Percentiles rank a stretch among this genome's conserved stretches.
phyloP scores from a whole-genome alignment of 1,284 basidiomycete species.

The Irpex sp. region DNA sequence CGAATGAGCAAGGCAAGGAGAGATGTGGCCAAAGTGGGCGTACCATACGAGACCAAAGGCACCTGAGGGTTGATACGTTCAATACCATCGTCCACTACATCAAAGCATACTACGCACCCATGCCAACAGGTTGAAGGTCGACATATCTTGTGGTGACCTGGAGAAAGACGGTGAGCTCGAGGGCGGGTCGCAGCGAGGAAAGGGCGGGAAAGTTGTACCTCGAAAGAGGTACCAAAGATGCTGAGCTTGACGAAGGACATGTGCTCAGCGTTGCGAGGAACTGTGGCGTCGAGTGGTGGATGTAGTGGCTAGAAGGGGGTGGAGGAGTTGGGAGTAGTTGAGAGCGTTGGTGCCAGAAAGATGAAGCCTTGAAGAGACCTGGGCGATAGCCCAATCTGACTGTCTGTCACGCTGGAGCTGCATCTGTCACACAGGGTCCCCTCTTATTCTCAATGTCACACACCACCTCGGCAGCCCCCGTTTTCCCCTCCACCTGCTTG shows the following conservation, averaged over 20 bases:
- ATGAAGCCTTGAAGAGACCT: neutral
- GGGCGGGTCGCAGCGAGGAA: neutral
- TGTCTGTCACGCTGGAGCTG: neutral
- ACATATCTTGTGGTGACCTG: constrained; percentile 98
- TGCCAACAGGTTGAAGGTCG: constrained; percentile 99
- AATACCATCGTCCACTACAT: constrained; percentile 16
- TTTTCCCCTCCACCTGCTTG: neutral
- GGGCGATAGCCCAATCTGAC: neutral
- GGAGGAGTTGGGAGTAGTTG: neutral
- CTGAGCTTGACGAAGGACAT: constrained; percentile 97
- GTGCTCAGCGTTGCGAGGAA: neutral
- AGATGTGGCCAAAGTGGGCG: constrained; percentile 24
- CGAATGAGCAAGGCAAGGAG: neutral
- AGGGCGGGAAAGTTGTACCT: constrained; percentile 44
- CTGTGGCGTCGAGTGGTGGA: neutral
- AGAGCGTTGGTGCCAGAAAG: constrained; percentile 3
- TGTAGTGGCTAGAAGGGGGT: constrained; percentile 4
- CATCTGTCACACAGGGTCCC: neutral
- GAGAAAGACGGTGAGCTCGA: constrained; percentile 17
- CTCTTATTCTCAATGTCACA: neutral
- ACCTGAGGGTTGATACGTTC: constrained; percentile 40
- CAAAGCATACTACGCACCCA: constrained; percentile 64
- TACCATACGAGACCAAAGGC: constrained; percentile 96
- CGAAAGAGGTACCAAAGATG: constrained; percentile 96
- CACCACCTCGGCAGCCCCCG: neutral